Base-by-base conservation (phyloP, 768 basidiomycete genomes). In the Suillus sp. region DNA sequence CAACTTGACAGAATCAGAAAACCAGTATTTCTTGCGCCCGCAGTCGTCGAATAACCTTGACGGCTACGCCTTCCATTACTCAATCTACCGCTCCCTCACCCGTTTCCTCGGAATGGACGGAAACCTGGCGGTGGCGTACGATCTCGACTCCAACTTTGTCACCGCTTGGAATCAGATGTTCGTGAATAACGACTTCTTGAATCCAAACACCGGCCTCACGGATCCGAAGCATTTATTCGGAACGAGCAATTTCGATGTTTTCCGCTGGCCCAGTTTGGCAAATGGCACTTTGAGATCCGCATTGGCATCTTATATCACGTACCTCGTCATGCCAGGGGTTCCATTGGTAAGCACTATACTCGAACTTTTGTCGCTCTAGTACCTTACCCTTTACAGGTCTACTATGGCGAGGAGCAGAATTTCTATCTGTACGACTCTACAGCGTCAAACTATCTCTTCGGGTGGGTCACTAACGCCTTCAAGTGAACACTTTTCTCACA, bases 51-150 rank as follows among this genome's bases (percentile, higher is more conserved):
- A 84, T 63, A 90, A 77, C 27, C 80, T 97, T 57, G 95, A 97
- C 69, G 80, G 81, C 40, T 87, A 88, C 54, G 95, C 95, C 1
- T 96, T 96, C 81, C 95, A 97, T 74, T 97, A 96, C 75, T 96
- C 95, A 53, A 89, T 90, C 61, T 96, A 97, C 72, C 95, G 95
- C 63, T 79, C 91, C 3, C 78, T 96, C 59, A 79, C 88, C 35
- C 91, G 95, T 57, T 93, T 95, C 80, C 83, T 96, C 54, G 95
- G 95, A 60, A 96, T 96, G 94, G 95, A 97, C 71, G 95, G 95
- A 69, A 96, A 97, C 73, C 81, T 97, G 38, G 84, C 90, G 65
- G 95, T 94, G 60, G 95, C 93, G 11, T 96, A 90, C 75, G 95
- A 97, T 71, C 77, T 93, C 35, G 82, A 87, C 68, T 75, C 80